phyloP scores from a whole-genome alignment of 768 basidiomycete genomes.

The Trametes meyenii region DNA sequence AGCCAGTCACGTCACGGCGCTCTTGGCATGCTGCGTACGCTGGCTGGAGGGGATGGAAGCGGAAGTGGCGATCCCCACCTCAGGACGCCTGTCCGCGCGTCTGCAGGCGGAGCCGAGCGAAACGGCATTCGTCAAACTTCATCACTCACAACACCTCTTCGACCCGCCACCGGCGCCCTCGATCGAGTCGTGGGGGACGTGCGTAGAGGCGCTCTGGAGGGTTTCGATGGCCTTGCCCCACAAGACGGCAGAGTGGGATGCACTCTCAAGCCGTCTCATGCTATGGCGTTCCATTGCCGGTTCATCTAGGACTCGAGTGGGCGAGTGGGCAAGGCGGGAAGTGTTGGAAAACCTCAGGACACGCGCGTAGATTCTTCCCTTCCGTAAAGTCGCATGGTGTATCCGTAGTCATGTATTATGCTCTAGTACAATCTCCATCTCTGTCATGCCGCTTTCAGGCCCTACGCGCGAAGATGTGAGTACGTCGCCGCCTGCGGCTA shows the following conservation, averaged over 20 bases:
- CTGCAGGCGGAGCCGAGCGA: not conserved
- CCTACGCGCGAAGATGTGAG: constrained; percentile 49
- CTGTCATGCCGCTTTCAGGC: constrained; percentile 47
- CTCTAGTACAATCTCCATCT: constrained; percentile 76
- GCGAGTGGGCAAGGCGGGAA: constrained; percentile 60
- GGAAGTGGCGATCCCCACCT: constrained; percentile 14
- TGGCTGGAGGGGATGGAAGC: constrained; percentile 20
- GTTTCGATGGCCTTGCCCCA: constrained; percentile 45
- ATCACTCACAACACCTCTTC: constrained; percentile 32
- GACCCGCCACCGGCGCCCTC: constrained; percentile 33
- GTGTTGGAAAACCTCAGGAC: constrained; percentile 30
- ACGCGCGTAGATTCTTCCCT: not conserved
- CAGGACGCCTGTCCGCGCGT: not conserved
- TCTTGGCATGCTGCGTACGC: constrained; percentile 5
- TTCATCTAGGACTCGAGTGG: constrained; percentile 37
- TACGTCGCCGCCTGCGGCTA: constrained; percentile 78
- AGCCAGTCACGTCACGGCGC: not conserved
- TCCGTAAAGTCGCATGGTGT: not conserved
- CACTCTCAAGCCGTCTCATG: constrained; percentile 55
- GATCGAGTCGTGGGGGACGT: constrained; percentile 50
- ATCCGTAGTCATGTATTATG: constrained; percentile 20
- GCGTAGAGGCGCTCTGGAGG: constrained; percentile 61
- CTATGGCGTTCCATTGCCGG: constrained; percentile 56
- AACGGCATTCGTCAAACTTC: not conserved
- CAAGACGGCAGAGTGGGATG: constrained; percentile 48